Evolutionary conservation across 495 filamentous ascomycete species (phyloP), one percentile per base, ranked within the genome.

Genomic region (Penicillium ochrochloron): DNA sequence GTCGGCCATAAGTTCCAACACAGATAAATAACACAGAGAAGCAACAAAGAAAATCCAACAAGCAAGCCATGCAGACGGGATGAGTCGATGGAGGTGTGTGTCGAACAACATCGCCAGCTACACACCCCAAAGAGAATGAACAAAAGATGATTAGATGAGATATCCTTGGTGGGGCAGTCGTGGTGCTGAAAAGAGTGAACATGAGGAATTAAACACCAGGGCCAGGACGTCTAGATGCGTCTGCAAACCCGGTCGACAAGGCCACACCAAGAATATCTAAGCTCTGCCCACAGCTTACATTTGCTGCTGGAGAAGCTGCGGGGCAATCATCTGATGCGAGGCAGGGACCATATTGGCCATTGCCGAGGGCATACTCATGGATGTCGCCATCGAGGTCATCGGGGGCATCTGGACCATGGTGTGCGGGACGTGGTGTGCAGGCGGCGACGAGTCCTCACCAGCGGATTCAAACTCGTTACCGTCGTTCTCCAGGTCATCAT

Each of bases 401-500:
- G 68, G 57, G n/a, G 76, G 62, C 70, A 78, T 73, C 66, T 67
- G 73, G 15, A 75, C 65, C 60, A 81, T 70, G 55, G 64, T 71
- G 50, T 72, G 76, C 35, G 73, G 63, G 33, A 73, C 56, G 33
- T 41, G 56, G 27, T 58, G 75, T 44, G 75, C 75, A 8, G 80
- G 70, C 50, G 77, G 76, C 63, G 90, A 89, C 5, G 89, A 91
- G 27, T 88, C 89, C 46, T 94, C 91, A 66, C 90, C 90, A 25
- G 91, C 82, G 34, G 91, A 89, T 34, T 87, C 88, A 51, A 90
- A 88, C 17, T 92, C 88, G 65, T 93, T 89, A 37, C 83, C 83
- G 31, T 86, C 85, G 56, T 92, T 88, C 67, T 93, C 91, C 66
- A 91, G 80, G 25, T 94, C 91, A 67, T 96, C 92, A 39, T 93